Conservation (phyloP, 345 rosid species). For the Bruguiera parviflora region DNA sequence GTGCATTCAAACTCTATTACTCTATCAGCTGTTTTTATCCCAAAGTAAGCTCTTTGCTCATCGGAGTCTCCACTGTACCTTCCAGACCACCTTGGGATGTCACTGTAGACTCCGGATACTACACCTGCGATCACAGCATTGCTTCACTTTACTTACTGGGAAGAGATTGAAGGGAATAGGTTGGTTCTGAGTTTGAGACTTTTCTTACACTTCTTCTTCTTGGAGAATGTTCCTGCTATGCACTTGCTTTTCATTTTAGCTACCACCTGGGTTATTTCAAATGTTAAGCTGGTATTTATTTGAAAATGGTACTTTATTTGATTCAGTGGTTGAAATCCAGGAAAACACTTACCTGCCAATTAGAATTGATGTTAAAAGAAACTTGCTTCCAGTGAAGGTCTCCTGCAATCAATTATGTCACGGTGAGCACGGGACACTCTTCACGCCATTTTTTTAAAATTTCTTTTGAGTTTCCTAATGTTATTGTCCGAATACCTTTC, state of each 20-base stretch:
- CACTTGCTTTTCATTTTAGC: constrained; percentile 84
- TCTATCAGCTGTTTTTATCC: constrained; percentile 62
- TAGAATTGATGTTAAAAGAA: constrained; percentile 70
- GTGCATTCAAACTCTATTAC: constrained; percentile 79
- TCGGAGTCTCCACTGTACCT: constrained; percentile 38
- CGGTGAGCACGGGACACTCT: constrained; percentile 5
- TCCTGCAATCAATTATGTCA: constrained; percentile 45
- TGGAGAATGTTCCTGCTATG: constrained; percentile 86
- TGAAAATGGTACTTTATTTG: neutral
- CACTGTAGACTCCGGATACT: constrained; percentile 57
- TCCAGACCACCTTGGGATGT: constrained; percentile 59
- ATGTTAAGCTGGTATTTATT: neutral
- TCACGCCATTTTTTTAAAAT: neutral
- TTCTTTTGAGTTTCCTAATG: neutral
- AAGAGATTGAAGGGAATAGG: constrained; percentile 7
- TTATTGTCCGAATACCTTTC: constrained; percentile 52
- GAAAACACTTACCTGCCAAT: constrained; percentile 59
- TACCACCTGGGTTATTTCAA: constrained; percentile 51
- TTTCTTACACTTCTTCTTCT: constrained; percentile 76
- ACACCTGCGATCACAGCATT: constrained; percentile 44
- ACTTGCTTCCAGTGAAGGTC: constrained; percentile 91
- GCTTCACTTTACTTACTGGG: constrained; percentile 2
- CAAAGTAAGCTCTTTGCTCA: constrained; percentile 65
- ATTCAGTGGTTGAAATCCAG: neutral
- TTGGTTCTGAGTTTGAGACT: constrained; percentile 13